Base-by-base conservation (phyloP, 2,329 filamentous ascomycete genomes). In the Clonostachys sp. region DNA sequence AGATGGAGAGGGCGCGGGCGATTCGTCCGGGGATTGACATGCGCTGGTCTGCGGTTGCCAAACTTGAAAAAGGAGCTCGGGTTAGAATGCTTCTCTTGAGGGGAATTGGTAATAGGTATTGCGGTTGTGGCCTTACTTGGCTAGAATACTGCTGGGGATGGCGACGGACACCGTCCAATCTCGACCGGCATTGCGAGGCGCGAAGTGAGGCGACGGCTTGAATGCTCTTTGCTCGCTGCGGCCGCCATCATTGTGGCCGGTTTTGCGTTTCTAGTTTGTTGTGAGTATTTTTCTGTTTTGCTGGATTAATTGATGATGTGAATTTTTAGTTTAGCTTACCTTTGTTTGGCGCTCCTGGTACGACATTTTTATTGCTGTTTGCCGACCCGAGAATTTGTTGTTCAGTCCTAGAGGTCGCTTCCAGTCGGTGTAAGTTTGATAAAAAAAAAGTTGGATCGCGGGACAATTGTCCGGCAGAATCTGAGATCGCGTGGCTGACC, bases 1-100 rank as follows among this genome's bases (percentile, higher is more conserved):
- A 95, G 52, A 95, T 85, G 51, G 88, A 86, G 45, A 90, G 78
- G 34, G 89, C 88, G 46, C 90, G 87, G 6, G 89, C 89, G 46
- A 95, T 84, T 53, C 86, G 84, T 8, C 86, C 87, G 2, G 84
- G 86, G 43, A 87, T 74, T 43, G 78, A 76, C 35, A 86, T 89
- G 61, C 89, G 86, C 60, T 89, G 84, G 50, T 95, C 89, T 52
- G 85, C 81, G 10, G 84, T 87, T 49, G 81, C 74, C 36, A 84
- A 83, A 61, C 87, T 91, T 55, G 44, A 24, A 20, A 34, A 16
- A 35, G 44, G 2, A 46, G 40, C 17, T 8, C 10, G 24, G 10
- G 24, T 30, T 30, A 30, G 24, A 30, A 30, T 10, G 9, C 4
- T 42, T 16, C 6, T 24, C 20, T 42, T 24, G 6, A n/a, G 8